phyloP scores from a whole-genome alignment of 495 filamentous ascomycete genomes.

The Cenococcum geophilum region DNA sequence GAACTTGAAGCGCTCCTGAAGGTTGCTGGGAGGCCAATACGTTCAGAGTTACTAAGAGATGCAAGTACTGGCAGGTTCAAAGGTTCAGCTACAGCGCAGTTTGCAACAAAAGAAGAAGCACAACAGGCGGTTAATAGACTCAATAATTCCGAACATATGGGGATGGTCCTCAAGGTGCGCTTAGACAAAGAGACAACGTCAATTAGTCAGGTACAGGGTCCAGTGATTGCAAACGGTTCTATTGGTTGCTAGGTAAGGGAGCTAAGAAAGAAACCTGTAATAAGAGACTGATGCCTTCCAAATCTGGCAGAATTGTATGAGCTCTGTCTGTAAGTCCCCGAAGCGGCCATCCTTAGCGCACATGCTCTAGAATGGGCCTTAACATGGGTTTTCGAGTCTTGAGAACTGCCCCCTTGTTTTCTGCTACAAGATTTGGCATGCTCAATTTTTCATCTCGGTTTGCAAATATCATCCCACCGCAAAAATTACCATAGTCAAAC shows the following conservation, averaged over 20 bases:
- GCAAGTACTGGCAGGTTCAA: constrained; percentile 24
- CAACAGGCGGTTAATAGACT: constrained; percentile 25
- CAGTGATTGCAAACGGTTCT: constrained; percentile 28
- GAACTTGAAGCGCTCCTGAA: constrained; percentile 30
- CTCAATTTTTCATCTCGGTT: too few species aligned
- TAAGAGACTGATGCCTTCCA: too few species aligned
- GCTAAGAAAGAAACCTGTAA: too few species aligned
- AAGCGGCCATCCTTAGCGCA: too few species aligned
- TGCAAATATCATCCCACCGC: too few species aligned
- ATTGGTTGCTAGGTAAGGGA: neutral
- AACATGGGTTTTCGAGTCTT: too few species aligned
- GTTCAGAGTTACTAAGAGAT: constrained; percentile 27
- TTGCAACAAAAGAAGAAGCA: constrained; percentile 27
- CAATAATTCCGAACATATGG: constrained; percentile 21
- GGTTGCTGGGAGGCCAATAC: constrained; percentile 14
- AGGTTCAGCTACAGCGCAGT: constrained; percentile 32
- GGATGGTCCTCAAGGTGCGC: constrained; percentile 29
- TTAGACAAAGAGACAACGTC: constrained; percentile 33
- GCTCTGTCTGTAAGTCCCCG: too few species aligned
- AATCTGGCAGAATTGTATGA: too few species aligned
- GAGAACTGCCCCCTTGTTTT: too few species aligned
- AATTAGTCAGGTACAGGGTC: constrained; percentile 25
- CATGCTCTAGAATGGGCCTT: too few species aligned
- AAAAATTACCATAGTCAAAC: too few species aligned
- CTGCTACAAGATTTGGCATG: too few species aligned